Evolutionary conservation across 1,284 basidiomycete species (phyloP), one percentile per base, ranked within the genome.

Genomic region (Moesziomyces parantarcticus): DNA sequence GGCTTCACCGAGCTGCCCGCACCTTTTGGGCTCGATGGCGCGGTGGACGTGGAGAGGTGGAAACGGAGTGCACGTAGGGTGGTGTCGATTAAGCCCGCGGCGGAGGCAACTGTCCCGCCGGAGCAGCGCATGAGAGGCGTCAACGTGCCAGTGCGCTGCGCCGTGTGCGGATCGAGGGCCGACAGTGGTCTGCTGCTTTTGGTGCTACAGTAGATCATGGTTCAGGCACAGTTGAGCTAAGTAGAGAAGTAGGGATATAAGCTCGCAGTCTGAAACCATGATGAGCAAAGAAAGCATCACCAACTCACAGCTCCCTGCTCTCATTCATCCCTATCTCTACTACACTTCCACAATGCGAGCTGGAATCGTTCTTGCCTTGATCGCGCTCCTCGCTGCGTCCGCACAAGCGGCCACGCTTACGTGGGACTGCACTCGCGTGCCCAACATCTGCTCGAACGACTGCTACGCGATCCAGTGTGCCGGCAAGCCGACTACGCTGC

Each of bases 401-500:
- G 41, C 42, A 10, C 48, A 32, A 6, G 54, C 63, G 1, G 72
- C 67, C 21, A 77, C 75, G 0, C 32, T 77, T 29, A 76, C 69
- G 16, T 77, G 75, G 59, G 75, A 77, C 36, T 77, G 74, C 61
- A 56, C 70, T 0, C 71, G 70, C 25, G 62, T 77, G 14, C 77
- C 77, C 45, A 78, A 77, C 68, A 78, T 78, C 60, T 78, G 77
- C 58, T 62, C 58, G 13, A 78, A 78, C 52, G 63, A 69, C 52
- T 67, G 66, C 53, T 77, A 60, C 52, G 76, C 74, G 20, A 76
- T 78, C 45, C 63, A 67, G 23, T 79, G 77, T 40, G 43, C 53
- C 13, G 61, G 61, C 40, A 73, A 70, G 39, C 76, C 76, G 18
- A 64, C 72, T 20, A 58, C 53, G n/a, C 68, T 79, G 10, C 71